A percentile compares a stretch with the other conserved stretches of the same genome.
phyloP scores from a whole-genome alignment of 257 asterid genomes.

The Craterostigma plantagineum region DNA sequence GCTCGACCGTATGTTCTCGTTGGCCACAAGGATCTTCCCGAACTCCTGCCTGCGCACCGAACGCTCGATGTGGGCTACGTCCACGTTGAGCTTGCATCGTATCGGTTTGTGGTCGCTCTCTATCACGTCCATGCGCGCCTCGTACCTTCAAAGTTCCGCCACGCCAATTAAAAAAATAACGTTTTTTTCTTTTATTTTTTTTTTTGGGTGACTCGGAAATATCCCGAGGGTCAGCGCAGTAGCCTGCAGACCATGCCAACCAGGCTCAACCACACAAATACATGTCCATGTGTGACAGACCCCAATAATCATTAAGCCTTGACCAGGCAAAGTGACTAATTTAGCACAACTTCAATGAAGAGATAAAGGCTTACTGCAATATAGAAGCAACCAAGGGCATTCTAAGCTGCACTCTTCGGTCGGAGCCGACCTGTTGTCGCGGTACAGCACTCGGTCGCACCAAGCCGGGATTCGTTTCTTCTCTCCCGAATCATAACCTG shows the following conservation, averaged over 20 bases:
- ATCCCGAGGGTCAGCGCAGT: too few relatives aligned
- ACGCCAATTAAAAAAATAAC: too few relatives aligned
- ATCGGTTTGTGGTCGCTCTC: constrained; percentile 98
- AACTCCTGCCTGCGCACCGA: constrained; percentile 65
- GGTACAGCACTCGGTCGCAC: constrained; percentile 81
- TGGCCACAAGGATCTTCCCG: constrained; percentile 41
- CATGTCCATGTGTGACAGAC: too few relatives aligned
- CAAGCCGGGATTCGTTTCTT: constrained; percentile 97
- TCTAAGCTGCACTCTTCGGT: constrained; percentile 52
- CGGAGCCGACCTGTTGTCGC: constrained; percentile 52
- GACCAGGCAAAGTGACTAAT: too few relatives aligned
- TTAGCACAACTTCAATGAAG: neutral
- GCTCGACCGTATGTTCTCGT: constrained; percentile 21
- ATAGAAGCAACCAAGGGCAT: constrained; percentile 79
- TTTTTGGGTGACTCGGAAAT: too few relatives aligned
- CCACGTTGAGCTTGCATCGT: constrained; percentile 66
- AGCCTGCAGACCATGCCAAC: too few relatives aligned
- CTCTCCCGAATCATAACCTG: constrained; percentile 97
- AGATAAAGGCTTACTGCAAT: constrained; percentile 42
- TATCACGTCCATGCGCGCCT: constrained; percentile 83
- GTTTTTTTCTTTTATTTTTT: too few relatives aligned
- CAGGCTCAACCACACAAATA: too few relatives aligned
- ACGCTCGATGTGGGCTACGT: constrained; percentile 64
- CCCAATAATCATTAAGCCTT: too few relatives aligned
- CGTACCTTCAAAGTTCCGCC: constrained; percentile 37